Evolutionary conservation across 371 early-diverging fungal species (phyloP).

Genomic region (Saksenaea vasiformis): DNA sequence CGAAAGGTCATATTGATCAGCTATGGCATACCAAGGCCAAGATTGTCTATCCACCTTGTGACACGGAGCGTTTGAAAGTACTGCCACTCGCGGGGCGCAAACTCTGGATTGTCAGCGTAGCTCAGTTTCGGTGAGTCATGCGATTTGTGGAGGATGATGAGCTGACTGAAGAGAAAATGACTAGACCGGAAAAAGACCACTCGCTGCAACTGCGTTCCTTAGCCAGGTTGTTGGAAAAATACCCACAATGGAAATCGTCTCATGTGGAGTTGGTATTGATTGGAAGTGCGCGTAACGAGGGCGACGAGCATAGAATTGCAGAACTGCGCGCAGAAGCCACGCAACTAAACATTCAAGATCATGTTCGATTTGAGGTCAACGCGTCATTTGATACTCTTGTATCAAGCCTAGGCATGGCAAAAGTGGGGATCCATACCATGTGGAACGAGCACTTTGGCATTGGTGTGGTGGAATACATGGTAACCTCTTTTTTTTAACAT

Average conservation of each 20-base stretch:
- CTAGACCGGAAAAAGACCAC: conserved; percentile 94
- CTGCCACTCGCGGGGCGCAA: conserved; percentile 54
- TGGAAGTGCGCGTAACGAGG: conserved; percentile 83
- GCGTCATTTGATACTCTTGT: conserved; percentile 72
- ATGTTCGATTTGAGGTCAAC: conserved; percentile 83
- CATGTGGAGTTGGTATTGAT: conserved; percentile 59
- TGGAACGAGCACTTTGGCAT: conserved; percentile 98
- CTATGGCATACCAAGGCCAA: conserved; percentile 71
- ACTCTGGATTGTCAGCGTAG: conserved; percentile 78
- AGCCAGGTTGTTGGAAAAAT: conserved; percentile 49
- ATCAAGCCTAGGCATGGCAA: conserved; percentile 56
- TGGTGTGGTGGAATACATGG: conserved; percentile 95
- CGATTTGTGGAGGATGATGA: neutral
- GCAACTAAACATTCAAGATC: conserved; percentile 62
- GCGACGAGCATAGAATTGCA: conserved; percentile 74
- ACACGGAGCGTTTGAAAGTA: conserved; percentile 65
- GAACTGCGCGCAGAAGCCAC: conserved; percentile 52
- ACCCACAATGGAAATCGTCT: conserved; percentile 48
- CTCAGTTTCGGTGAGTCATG: conserved; percentile 79
- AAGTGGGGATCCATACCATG: conserved; percentile 94
- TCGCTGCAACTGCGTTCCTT: conserved; percentile 78
- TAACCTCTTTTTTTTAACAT: conserved; percentile 24
- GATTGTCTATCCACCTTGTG: conserved; percentile 94
- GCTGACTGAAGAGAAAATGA: neutral
- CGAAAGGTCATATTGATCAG: conserved; percentile 80